Evolutionary conservation across 176 grass and related monocot genomes (phyloP), one percentile per base, ranked within the genome.

Genomic region (Ensete glaucum): DNA sequence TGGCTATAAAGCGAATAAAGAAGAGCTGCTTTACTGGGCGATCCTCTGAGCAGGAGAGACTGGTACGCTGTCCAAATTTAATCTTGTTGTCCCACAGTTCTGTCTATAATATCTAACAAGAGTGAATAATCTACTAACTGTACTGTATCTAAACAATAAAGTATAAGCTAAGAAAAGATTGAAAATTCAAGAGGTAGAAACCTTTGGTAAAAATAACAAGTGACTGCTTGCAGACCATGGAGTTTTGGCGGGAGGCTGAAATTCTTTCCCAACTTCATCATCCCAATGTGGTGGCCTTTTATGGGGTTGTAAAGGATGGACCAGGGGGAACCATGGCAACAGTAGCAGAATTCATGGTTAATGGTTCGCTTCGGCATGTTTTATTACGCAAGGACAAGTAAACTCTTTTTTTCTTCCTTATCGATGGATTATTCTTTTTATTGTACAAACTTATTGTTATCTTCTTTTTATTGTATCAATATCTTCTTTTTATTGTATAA

Each of bases 1-100:
- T 99, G 77, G 95, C 95, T 43, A 99, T 99, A 69, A 99, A 99
- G 72, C 80, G 95, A 77, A 99, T 99, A 85, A 99, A 99, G 81
- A 99, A 99, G 73, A 99, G 88, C 48, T 94, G 90, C 73, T 99
- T 99, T 73, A 86, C 88, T 22, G 88, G 95, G 53, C 84, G 82
- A 77, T 94, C 95, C 69, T 94, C 95, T 74, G 95, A 99, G 62
- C 91, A 91, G 83, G 90, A 99, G 91, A 93, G 90, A 91, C 74
- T 99, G 67, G 94, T 98, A 87, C 78, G 73, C 2, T 83, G 50
- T 62, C 11, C 10, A 43, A 34, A 9, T 19, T 9, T 21, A 63
- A 63, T 24, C 6, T 15, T 8, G 27, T 19, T 19, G 11, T 8
- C 20, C 16, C 11, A 43, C 9, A 23, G 13, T 34, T 34, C 27